Percentiles rank a stretch among this genome's conserved stretches.
phyloP scores from a whole-genome alignment of 306 rosid species.

The Quillaja saponaria region DNA sequence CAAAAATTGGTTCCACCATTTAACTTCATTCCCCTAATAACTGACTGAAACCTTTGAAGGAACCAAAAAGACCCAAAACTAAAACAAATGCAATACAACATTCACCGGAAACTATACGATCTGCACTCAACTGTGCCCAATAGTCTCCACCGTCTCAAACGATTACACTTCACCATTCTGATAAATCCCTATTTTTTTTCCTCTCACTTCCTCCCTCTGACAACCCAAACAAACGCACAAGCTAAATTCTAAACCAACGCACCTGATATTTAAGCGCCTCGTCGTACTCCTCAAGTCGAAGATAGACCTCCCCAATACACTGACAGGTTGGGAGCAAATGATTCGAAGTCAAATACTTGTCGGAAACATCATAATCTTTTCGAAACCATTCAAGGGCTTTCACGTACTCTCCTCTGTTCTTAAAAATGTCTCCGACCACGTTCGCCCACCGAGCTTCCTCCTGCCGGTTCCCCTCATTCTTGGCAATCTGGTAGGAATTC shows the following conservation, averaged over 20 bases:
- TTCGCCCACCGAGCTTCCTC: conserved; percentile 98
- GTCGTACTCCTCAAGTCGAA: conserved; percentile 63
- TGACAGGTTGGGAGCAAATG: conserved; percentile 81
- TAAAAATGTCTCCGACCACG: conserved; percentile 62
- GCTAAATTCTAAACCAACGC: not conserved
- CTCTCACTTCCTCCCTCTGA: too few species aligned
- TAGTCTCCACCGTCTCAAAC: too few species aligned
- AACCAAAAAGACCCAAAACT: too few species aligned
- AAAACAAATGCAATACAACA: too few species aligned
- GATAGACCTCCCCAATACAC: conserved; percentile 87
- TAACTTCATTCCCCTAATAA: too few species aligned
- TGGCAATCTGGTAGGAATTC: conserved; percentile 59
- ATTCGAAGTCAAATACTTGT: conserved; percentile 50
- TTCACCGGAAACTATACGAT: too few species aligned
- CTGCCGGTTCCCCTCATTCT: conserved; percentile 63
- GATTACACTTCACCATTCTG: not conserved
- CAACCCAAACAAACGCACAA: not conserved
- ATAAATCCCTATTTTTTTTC: too few species aligned
- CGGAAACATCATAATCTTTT: conserved; percentile 65
- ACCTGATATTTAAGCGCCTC: conserved; percentile 82
- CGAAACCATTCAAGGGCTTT: conserved; percentile 83
- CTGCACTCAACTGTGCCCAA: too few species aligned
- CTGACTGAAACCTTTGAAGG: too few species aligned
- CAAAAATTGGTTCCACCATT: too few species aligned
- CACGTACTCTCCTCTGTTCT: conserved; percentile 75